Evolutionary conservation across 345 rosid species (phyloP).

Genomic region (Bruguiera gymnorhiza): DNA sequence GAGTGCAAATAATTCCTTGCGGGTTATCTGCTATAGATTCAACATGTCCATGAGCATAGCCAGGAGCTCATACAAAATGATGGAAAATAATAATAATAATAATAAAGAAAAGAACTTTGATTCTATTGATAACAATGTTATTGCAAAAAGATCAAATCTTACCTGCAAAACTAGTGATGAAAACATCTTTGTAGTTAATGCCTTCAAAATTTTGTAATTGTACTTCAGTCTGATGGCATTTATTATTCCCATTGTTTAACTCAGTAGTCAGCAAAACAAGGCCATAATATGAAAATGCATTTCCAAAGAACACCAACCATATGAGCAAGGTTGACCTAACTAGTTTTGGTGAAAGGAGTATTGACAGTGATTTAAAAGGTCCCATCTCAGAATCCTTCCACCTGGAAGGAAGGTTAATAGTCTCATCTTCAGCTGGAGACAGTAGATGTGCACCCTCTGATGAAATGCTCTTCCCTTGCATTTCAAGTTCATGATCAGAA

Average conservation of each 20-base stretch:
- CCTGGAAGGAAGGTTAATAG: slow-evolving; percentile 16
- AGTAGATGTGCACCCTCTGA: slow-evolving; percentile 44
- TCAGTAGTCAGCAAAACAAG: slow-evolving; percentile 88
- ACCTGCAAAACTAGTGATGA: slow-evolving; percentile 90
- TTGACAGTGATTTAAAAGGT: slow-evolving; percentile 37
- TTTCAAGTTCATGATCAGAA: slow-evolving; percentile 52
- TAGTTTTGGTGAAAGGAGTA: slow-evolving; percentile 70
- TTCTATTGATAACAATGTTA: too few relatives aligned
- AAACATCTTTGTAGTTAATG: slow-evolving; percentile 64
- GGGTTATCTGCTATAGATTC: too few relatives aligned
- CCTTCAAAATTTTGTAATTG: slow-evolving; percentile 31
- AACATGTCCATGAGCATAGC: too few relatives aligned
- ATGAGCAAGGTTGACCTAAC: slow-evolving; percentile 65
- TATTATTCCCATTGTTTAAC: slow-evolving; percentile 50
- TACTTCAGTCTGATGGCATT: slow-evolving; percentile 32
- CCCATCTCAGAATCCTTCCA: slow-evolving; percentile 40
- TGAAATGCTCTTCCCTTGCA: slow-evolving; percentile 25
- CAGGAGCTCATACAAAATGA: not conserved
- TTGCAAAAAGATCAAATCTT: not conserved
- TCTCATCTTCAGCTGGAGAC: slow-evolving; percentile 18
- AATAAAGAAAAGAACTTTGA: too few relatives aligned
- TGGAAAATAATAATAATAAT: not conserved
- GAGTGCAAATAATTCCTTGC: not conserved
- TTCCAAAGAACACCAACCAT: slow-evolving; percentile 85
- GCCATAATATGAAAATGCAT: slow-evolving; percentile 86